phyloP scores from a whole-genome alignment of 306 rosid species.

The Cicer yamashitae region DNA sequence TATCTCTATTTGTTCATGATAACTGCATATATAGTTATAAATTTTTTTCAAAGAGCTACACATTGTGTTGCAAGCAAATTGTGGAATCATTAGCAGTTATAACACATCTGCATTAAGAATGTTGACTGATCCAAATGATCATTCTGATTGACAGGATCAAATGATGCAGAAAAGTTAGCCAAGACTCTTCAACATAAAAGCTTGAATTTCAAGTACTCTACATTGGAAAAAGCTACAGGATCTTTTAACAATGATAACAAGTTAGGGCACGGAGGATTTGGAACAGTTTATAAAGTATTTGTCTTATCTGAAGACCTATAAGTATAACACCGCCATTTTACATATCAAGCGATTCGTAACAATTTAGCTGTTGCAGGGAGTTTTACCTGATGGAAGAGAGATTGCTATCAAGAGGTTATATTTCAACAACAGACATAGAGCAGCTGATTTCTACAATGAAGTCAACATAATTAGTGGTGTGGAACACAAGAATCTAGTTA shows the following conservation, averaged over 20 bases:
- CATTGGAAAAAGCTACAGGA: slow-evolving; percentile 83
- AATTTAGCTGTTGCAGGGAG: slow-evolving; percentile 52
- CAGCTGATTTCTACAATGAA: slow-evolving; percentile 85
- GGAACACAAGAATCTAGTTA: slow-evolving; percentile 84
- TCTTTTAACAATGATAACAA: slow-evolving; percentile 68
- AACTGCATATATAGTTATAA: too few relatives aligned
- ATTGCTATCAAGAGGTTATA: slow-evolving; percentile 91
- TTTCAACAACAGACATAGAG: slow-evolving; percentile 87
- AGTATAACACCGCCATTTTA: slow-evolving; percentile 3
- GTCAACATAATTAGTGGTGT: slow-evolving; percentile 83
- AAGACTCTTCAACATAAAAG: slow-evolving; percentile 71
- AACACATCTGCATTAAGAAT: slow-evolving; percentile 4
- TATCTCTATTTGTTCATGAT: not conserved
- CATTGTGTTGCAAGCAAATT: not conserved
- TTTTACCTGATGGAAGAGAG: slow-evolving; percentile 84
- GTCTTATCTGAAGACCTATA: slow-evolving; percentile 35
- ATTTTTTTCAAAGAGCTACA: not conserved
- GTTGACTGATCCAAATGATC: slow-evolving; percentile 24
- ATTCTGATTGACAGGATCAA: slow-evolving; percentile 59
- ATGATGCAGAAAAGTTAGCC: slow-evolving; percentile 67
- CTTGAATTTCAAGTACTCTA: slow-evolving; percentile 88
- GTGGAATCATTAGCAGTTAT: not conserved
- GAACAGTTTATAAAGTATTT: slow-evolving; percentile 86
- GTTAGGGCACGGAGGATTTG: slow-evolving; percentile 97
- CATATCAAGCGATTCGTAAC: slow-evolving; percentile 17